Percentiles rank a stretch among this genome's conserved stretches.
Conservation (phyloP, 2,329 filamentous ascomycete species). For the Ophiostoma quercus region DNA sequence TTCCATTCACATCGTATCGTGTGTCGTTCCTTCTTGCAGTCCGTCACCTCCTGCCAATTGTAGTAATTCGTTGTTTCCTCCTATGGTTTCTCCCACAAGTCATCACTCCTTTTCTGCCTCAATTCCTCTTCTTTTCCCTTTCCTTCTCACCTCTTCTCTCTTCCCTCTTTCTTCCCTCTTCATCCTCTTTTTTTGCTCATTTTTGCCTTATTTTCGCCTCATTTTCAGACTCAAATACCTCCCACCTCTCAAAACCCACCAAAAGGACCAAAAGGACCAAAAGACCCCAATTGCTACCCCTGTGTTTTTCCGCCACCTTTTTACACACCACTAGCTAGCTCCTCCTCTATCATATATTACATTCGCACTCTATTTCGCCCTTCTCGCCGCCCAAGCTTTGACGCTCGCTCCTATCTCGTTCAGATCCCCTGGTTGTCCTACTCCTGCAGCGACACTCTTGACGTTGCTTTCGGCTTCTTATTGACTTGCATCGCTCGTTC, state of each 20-base stretch:
- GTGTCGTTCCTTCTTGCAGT: not conserved
- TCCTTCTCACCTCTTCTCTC: not conserved
- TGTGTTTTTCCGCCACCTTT: slow-evolving; percentile 9
- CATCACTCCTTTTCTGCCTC: not conserved
- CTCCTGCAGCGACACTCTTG: not conserved
- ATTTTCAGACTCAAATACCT: not conserved
- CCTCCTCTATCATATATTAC: not conserved
- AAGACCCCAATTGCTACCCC: not conserved
- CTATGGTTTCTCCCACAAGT: not conserved
- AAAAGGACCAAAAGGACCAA: not conserved
- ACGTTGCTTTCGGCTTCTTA: not conserved
- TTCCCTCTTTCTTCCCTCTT: not conserved
- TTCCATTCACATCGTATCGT: not conserved
- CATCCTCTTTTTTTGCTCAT: not conserved
- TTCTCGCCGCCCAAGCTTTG: not conserved
- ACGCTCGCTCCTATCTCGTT: slow-evolving; percentile 7
- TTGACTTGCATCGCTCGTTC: not conserved
- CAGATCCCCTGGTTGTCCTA: not conserved
- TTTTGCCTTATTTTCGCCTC: not conserved
- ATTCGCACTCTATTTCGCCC: slow-evolving; percentile 1
- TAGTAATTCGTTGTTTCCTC: not conserved
- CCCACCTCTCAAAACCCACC: not conserved
- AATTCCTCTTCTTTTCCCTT: not conserved
- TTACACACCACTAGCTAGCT: slow-evolving; percentile 14
- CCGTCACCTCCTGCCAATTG: not conserved